Percentiles rank a stretch among this genome's conserved stretches.
These are phyloP conservation scores for Fusarium coffeatum DNA, from an alignment of 2,329 filamentous ascomycete genomes.

Conservation along the genomic window DNA sequence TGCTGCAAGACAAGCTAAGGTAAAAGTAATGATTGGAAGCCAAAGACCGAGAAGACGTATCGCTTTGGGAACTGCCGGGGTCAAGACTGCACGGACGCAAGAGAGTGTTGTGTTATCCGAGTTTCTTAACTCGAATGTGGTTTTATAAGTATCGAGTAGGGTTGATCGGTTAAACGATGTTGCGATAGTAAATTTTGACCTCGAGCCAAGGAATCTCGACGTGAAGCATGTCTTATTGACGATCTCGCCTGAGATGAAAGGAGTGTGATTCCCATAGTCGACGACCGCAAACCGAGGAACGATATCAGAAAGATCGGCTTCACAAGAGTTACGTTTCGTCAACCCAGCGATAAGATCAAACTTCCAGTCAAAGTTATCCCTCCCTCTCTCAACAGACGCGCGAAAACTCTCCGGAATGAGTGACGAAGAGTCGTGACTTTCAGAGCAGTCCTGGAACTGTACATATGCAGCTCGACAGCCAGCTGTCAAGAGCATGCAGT, in stretches of 20 bases:
- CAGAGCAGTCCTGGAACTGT: constrained; percentile 24
- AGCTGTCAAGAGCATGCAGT: constrained; percentile 11
- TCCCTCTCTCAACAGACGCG: neutral
- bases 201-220: neutral
- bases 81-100: constrained; percentile 2
- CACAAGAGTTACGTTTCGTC: constrained; percentile 8
- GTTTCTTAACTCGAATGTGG: neutral
- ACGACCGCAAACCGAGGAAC: neutral
- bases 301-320: neutral
- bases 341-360: constrained; percentile 3
- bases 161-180: constrained; percentile 13
- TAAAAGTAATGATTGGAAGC: constrained; percentile 17
- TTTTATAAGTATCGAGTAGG: constrained; percentile 19
- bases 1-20: neutral
- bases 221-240: constrained; percentile 18
- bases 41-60: constrained; percentile 23
- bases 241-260: constrained; percentile 1
- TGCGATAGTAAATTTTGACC: constrained; percentile 4
- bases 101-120: neutral
- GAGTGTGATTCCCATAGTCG: neutral
- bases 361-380: neutral
- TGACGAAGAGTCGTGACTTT: neutral
- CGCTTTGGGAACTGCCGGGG: neutral
- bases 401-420: constrained; percentile 23
- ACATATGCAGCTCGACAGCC: constrained; percentile 20